Evolutionary conservation across 495 filamentous ascomycete genomes (phyloP).

Genomic region (Hypoxylon intermedium): DNA sequence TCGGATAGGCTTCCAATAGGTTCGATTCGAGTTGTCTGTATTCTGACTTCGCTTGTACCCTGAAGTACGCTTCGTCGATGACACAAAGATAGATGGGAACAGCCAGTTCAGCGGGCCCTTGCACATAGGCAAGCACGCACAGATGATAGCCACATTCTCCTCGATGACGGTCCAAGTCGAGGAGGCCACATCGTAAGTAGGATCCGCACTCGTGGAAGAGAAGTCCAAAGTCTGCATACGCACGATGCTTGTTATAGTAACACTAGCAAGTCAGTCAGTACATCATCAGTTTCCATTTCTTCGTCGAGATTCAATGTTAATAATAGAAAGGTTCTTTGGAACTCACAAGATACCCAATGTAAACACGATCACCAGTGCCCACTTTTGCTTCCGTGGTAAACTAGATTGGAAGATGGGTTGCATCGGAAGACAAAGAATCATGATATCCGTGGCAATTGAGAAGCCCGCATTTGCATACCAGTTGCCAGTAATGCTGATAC

Average conservation of each 20-base stretch:
- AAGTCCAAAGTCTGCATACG: constrained; percentile 42
- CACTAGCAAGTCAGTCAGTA: constrained; percentile 29
- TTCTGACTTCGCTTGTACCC: constrained; percentile 17
- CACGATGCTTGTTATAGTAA: constrained; percentile 40
- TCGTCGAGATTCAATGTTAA: not conserved
- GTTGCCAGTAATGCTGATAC: constrained; percentile 53
- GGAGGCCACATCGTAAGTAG: constrained; percentile 44
- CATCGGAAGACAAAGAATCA: constrained; percentile 63
- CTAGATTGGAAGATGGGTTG: constrained; percentile 58
- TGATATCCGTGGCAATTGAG: constrained; percentile 60
- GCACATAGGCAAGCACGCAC: constrained; percentile 54
- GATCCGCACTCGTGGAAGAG: constrained; percentile 38
- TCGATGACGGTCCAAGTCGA: constrained; percentile 58
- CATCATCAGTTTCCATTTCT: not conserved
- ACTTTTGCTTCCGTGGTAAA: constrained; percentile 58
- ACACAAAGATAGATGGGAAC: constrained; percentile 30
- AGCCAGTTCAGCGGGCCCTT: constrained; percentile 33
- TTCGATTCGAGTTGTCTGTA: constrained; percentile 21
- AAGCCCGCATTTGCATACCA: constrained; percentile 63
- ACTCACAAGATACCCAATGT: constrained; percentile 59
- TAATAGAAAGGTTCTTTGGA: not conserved
- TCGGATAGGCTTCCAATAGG: constrained; percentile 21
- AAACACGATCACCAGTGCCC: constrained; percentile 61
- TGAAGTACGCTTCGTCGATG: constrained; percentile 12
- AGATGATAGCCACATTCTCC: constrained; percentile 55